phyloP scores from a whole-genome alignment of 129 eudicot species.

The Centrapalus pauciflorus region DNA sequence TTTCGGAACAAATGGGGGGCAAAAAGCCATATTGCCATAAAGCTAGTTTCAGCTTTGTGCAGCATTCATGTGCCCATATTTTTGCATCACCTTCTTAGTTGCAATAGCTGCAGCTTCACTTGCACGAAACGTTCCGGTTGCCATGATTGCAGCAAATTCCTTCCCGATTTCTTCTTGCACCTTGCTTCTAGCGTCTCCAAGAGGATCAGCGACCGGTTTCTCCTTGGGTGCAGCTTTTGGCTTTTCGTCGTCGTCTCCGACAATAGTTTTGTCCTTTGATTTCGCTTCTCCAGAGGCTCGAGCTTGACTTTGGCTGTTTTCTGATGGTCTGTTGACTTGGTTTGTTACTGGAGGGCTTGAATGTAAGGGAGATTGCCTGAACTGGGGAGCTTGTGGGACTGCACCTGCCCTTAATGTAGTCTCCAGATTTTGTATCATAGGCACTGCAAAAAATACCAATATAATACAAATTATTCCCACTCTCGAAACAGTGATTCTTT shows the following conservation, averaged over 20 bases:
- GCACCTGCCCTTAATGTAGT: slow-evolving; percentile 74
- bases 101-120: slow-evolving; percentile 96
- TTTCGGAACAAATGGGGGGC: too few relatives aligned
- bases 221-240: slow-evolving; percentile 6
- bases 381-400: slow-evolving; percentile 92
- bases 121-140: slow-evolving; percentile 72
- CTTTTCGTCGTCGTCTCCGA: too few relatives aligned
- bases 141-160: slow-evolving; percentile 86
- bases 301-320: neutral
- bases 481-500: too few relatives aligned
- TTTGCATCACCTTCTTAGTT: slow-evolving; percentile 77
- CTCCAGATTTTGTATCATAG: slow-evolving; percentile 90
- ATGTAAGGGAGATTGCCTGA: slow-evolving; percentile 37
- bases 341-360: slow-evolving; percentile 19
- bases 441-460: slow-evolving; percentile 50
- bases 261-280: too few relatives aligned
- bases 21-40: too few relatives aligned
- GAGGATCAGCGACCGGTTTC: slow-evolving; percentile 43
- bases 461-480: neutral
- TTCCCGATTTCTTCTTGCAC: slow-evolving; percentile 74
- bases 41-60: slow-evolving; percentile 53
- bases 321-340: slow-evolving; percentile 14
- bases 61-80: slow-evolving; percentile 46
- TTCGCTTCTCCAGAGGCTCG: neutral
- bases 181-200: slow-evolving; percentile 76